Conservation (phyloP, 169 alveolate species). For the Plasmodium chabaudi region DNA sequence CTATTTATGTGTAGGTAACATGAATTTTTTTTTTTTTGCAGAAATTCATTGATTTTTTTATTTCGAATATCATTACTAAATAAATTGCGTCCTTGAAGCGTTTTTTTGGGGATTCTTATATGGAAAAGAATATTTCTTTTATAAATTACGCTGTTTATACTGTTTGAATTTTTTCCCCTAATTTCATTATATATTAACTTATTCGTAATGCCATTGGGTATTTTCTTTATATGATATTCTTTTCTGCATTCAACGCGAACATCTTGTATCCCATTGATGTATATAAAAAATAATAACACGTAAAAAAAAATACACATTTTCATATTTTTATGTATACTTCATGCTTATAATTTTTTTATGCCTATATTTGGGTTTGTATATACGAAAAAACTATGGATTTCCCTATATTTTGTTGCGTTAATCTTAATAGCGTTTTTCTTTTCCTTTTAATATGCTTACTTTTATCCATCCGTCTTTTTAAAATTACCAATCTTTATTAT, state of each 20-base stretch:
- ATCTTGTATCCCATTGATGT: constrained; percentile 7
- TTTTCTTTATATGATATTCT: constrained; percentile 22
- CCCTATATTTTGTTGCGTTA: background rate
- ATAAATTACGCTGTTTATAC: constrained; percentile 20
- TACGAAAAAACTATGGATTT: background rate
- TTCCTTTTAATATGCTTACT: constrained; percentile 1
- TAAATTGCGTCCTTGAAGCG: background rate
- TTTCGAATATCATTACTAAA: constrained; percentile 21
- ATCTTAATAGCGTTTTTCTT: constrained; percentile 1
- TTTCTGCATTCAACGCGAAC: constrained; percentile 15
- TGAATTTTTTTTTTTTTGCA: constrained; percentile 41
- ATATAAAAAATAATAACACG: constrained; percentile 18
- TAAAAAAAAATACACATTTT: constrained; percentile 34
- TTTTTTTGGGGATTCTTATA: constrained; percentile 47
- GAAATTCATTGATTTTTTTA: constrained; percentile 26
- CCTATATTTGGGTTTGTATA: background rate
- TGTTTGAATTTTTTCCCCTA: constrained; percentile 5
- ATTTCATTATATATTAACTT: constrained; percentile 6
- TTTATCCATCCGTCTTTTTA: background rate
- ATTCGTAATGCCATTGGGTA: constrained; percentile 6
- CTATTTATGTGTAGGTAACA: constrained; percentile 54
- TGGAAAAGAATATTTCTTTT: constrained; percentile 31
- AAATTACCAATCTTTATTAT: no score
- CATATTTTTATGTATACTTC: background rate
- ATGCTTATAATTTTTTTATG: background rate